Evolutionary conservation across 1,284 basidiomycete species (phyloP), one percentile per base, ranked within the genome.

Genomic region (Pseudozyma pruni): DNA sequence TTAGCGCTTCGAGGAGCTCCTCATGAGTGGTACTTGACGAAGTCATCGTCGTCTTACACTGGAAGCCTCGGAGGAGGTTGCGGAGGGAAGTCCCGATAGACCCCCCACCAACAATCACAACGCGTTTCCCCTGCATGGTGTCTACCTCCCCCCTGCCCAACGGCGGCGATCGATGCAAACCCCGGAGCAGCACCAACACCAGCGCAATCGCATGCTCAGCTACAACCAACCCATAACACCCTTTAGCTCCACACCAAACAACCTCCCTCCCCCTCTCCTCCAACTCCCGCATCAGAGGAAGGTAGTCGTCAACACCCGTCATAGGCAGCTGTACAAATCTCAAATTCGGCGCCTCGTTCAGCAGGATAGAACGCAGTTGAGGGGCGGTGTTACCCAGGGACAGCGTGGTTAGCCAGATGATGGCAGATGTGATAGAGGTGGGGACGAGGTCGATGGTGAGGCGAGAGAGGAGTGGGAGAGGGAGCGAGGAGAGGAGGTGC

Each of bases 161-260:
- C 3, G 45, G 27, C 8, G 42, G 23, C 5, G 14, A 4, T 13
- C 11, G 4, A 8, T 27, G 22, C 4, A 55, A 25, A 0, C 40
- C 31, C 0, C 75, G 53, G 1, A 75, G 44, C 5, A 74, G 27
- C 0, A 34, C 29, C 6, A 79, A 48, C 11, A 19, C 11, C 22
- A 79, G 32, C 1, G 64, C 35, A 0, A 79, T 34, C 1, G 69
- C 72, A 40, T 79, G 77, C 34, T 79, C 77, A 3, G 75, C 75
- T 1, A 75, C 74, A 1, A 58, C 64, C 0, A 40, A 25, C 5
- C 61, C 56, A 41, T 56, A 77, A n/a, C 70, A 67, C 10, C 74
- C 74, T 48, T 75, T 75, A 2, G 64, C 69, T 38, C 60, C 69
- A 22, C 67, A 66, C 72, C 72, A 78, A 0, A 25, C 29, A 22